Evolutionary conservation across 2,329 filamentous ascomycete genomes (phyloP).

Genomic region (Passalora sequoiae): DNA sequence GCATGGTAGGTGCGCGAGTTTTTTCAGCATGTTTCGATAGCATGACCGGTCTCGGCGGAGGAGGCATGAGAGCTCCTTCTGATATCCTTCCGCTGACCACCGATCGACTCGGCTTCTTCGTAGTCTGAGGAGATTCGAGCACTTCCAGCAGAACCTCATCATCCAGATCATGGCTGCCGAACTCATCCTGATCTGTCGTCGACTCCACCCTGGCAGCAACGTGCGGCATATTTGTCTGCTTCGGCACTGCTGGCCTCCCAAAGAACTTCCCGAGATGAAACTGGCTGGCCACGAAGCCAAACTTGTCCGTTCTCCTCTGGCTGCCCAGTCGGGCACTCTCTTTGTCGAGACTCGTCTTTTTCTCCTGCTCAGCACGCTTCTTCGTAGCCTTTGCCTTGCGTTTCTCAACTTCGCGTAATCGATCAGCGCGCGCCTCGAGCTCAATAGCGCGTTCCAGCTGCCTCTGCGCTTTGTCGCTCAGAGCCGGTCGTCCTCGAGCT

Average conservation of each 20-base stretch:
- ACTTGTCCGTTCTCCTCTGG: slow-evolving; percentile 31
- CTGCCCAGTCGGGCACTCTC: slow-evolving; percentile 24
- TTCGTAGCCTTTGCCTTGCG: slow-evolving; percentile 27
- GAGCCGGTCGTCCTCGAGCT: slow-evolving; percentile 27
- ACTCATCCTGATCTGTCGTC: slow-evolving; percentile 14
- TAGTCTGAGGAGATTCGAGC: slow-evolving; percentile 5
- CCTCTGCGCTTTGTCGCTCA: slow-evolving; percentile 31
- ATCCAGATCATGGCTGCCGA: slow-evolving; percentile 29
- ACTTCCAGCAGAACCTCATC: slow-evolving; percentile 30
- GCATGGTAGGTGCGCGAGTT: background rate
- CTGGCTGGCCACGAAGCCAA: slow-evolving; percentile 35
- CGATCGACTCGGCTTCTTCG: background rate
- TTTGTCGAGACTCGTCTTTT: slow-evolving; percentile 17
- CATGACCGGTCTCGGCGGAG: slow-evolving; percentile 3
- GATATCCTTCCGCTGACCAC: background rate
- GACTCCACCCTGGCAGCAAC: background rate
- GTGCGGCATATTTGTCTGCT: background rate
- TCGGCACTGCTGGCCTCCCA: slow-evolving; percentile 12
- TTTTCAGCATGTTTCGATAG: background rate
- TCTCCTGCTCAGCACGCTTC: slow-evolving; percentile 28
- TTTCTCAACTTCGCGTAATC: slow-evolving; percentile 32
- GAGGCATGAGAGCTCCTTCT: slow-evolving; percentile 8
- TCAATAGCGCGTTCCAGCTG: slow-evolving; percentile 33
- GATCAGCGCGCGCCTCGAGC: slow-evolving; percentile 33
- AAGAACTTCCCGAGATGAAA: slow-evolving; percentile 35